phyloP scores from a whole-genome alignment of 2,329 filamentous ascomycete species.

The Beauveria rudraprayagi region DNA sequence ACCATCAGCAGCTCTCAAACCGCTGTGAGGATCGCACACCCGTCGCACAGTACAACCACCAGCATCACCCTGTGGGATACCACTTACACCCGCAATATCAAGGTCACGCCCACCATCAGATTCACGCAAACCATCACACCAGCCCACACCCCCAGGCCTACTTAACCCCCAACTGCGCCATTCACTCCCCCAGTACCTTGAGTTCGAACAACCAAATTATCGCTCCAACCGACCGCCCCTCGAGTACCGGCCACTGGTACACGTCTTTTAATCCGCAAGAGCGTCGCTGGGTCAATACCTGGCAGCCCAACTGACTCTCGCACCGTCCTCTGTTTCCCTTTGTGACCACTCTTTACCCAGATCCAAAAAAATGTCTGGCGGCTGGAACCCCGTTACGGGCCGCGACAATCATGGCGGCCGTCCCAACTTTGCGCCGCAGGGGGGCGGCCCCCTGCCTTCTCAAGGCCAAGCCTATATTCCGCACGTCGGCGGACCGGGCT shows the following conservation, averaged over 20 bases:
- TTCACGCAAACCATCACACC: not conserved
- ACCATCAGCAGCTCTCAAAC: not conserved
- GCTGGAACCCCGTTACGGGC: conserved; percentile 33
- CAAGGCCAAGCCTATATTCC: conserved; percentile 32
- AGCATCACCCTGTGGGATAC: not conserved
- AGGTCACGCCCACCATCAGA: not conserved
- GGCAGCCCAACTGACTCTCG: conserved; percentile 22
- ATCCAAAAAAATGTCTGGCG: conserved; percentile 26
- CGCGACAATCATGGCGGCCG: conserved; percentile 27
- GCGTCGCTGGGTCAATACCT: conserved; percentile 25
- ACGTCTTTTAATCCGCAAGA: conserved; percentile 22
- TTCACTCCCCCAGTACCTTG: conserved; percentile 20
- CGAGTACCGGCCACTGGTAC: conserved; percentile 26
- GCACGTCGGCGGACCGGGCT: conserved; percentile 28
- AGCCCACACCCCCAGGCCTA: not conserved
- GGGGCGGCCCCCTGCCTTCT: conserved; percentile 24
- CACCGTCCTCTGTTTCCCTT: not conserved
- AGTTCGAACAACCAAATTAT: conserved; percentile 19
- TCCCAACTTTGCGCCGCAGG: conserved; percentile 26
- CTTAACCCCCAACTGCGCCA: conserved; percentile 8
- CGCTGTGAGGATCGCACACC: not conserved
- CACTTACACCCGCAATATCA: conserved; percentile 3
- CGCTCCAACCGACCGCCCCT: conserved; percentile 11
- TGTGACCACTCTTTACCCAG: not conserved
- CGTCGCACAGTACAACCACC: not conserved